Evolutionary conservation across 129 eudicot genomes (phyloP).

Genomic region (Flaveria sonorensis): DNA sequence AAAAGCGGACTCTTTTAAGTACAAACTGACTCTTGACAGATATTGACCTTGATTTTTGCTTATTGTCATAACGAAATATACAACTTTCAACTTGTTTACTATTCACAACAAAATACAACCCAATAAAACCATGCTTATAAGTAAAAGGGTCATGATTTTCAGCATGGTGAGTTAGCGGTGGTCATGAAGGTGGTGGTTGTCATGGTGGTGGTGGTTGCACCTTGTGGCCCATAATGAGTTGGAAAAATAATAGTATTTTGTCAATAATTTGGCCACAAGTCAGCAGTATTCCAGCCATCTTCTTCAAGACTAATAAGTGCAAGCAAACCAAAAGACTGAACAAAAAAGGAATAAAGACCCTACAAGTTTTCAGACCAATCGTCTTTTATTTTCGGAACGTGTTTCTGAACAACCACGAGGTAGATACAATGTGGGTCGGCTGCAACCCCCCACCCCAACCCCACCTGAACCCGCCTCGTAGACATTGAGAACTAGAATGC

Average conservation of each 20-base stretch:
- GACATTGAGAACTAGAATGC: conserved; percentile 12
- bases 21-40: too few species aligned
- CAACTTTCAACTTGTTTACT: too few species aligned
- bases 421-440: background rate
- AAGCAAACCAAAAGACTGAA: conserved; percentile 10
- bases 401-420: conserved; percentile 20
- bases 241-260: conserved; percentile 22
- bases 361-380: conserved; percentile 33
- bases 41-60: too few species aligned
- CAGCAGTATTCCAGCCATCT: conserved; percentile 56
- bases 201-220: background rate
- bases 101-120: too few species aligned
- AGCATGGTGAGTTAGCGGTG: conserved; percentile 5
- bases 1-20: too few species aligned
- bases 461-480: background rate
- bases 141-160: too few species aligned
- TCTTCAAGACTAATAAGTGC: conserved; percentile 33
- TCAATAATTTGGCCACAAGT: conserved; percentile 34
- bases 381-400: conserved; percentile 24
- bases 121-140: too few species aligned
- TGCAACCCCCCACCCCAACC: background rate
- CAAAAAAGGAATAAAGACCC: conserved; percentile 35
- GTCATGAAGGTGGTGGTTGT: background rate
- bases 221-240: conserved; percentile 25
- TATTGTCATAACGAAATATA: too few species aligned